These are phyloP conservation scores for Coniochaeta sp. DNA, from an alignment of 2,329 filamentous ascomycete genomes.

Conservation along the genomic window DNA sequence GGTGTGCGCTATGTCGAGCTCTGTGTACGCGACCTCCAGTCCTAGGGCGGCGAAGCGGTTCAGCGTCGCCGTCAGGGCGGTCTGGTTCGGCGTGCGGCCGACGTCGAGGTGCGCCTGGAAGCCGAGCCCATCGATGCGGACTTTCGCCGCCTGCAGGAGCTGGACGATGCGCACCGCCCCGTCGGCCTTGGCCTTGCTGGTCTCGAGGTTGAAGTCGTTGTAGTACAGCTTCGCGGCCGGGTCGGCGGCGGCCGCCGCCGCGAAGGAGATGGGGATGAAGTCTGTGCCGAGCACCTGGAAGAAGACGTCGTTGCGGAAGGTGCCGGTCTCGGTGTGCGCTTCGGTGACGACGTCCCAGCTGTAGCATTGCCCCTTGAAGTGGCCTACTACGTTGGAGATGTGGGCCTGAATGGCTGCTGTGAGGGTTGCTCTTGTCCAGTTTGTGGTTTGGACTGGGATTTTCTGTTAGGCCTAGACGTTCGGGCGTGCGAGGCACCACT, in stretches of 20 bases:
- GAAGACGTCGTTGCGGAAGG: slow-evolving; percentile 34
- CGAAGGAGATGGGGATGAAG: slow-evolving; percentile 42
- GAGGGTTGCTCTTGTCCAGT: slow-evolving; percentile 46
- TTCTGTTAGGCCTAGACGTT: neutral
- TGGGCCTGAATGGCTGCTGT: slow-evolving; percentile 43
- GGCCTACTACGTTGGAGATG: slow-evolving; percentile 35
- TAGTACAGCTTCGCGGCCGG: slow-evolving; percentile 41
- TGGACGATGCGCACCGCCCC: slow-evolving; percentile 23
- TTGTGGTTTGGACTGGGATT: slow-evolving; percentile 14
- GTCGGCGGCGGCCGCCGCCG: slow-evolving; percentile 32
- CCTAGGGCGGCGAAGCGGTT: slow-evolving; percentile 30
- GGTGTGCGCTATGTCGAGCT: slow-evolving; percentile 41
- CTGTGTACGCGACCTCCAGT: slow-evolving; percentile 43
- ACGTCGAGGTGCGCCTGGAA: slow-evolving; percentile 43
- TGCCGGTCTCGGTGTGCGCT: slow-evolving; percentile 40
- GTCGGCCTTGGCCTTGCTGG: slow-evolving; percentile 21
- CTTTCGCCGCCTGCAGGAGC: slow-evolving; percentile 21
- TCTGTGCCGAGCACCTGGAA: slow-evolving; percentile 34
- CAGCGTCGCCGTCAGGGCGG: slow-evolving; percentile 28
- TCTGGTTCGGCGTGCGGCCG: slow-evolving; percentile 30
- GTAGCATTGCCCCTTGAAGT: slow-evolving; percentile 40
- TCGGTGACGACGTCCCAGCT: slow-evolving; percentile 50
- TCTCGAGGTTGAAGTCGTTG: slow-evolving; percentile 47
- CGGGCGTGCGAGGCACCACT: too few relatives aligned
- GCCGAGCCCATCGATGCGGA: slow-evolving; percentile 44